Percentiles rank a stretch among this genome's conserved stretches.
phyloP scores from a whole-genome alignment of 768 basidiomycete species.

The Saitozyma sp. region DNA sequence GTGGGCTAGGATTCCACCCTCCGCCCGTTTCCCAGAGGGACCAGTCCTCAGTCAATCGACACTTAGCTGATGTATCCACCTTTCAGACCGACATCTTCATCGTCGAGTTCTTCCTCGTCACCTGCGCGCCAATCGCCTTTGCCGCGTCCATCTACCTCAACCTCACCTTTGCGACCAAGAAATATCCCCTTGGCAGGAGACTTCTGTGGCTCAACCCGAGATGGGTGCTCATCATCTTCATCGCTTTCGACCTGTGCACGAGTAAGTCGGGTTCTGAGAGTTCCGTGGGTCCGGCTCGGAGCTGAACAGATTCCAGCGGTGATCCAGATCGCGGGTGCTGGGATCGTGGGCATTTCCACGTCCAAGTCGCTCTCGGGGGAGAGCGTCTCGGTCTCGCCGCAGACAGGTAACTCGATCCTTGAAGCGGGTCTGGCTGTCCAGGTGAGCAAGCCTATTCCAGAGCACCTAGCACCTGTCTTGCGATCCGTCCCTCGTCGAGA shows the following conservation, averaged over 20 bases:
- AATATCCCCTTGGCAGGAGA: slow-evolving; percentile 21
- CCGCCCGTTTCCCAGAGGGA: too few relatives aligned
- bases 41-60: too few relatives aligned
- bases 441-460: slow-evolving; percentile 25
- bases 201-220: slow-evolving; percentile 43
- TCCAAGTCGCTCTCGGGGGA: slow-evolving; percentile 26
- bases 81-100: too few relatives aligned
- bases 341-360: slow-evolving; percentile 51
- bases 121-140: slow-evolving; percentile 43
- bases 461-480: background rate
- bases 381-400: slow-evolving; percentile 30
- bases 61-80: too few relatives aligned
- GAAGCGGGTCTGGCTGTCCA: slow-evolving; percentile 50
- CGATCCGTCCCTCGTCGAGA: too few relatives aligned
- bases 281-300: too few relatives aligned
- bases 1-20: too few relatives aligned
- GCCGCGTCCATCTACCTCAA: slow-evolving; percentile 50
- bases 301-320: slow-evolving; percentile 20
- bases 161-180: slow-evolving; percentile 34
- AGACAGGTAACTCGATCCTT: slow-evolving; percentile 51
- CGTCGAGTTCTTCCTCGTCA: too few relatives aligned
- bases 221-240: slow-evolving; percentile 42
- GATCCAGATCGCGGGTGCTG: slow-evolving; percentile 51
- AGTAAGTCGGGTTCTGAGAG: slow-evolving; percentile 18
- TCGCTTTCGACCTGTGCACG: slow-evolving; percentile 41